These are phyloP conservation scores for Fusarium sp. DNA, from an alignment of 2,329 filamentous ascomycete species.

Conservation along the genomic window DNA sequence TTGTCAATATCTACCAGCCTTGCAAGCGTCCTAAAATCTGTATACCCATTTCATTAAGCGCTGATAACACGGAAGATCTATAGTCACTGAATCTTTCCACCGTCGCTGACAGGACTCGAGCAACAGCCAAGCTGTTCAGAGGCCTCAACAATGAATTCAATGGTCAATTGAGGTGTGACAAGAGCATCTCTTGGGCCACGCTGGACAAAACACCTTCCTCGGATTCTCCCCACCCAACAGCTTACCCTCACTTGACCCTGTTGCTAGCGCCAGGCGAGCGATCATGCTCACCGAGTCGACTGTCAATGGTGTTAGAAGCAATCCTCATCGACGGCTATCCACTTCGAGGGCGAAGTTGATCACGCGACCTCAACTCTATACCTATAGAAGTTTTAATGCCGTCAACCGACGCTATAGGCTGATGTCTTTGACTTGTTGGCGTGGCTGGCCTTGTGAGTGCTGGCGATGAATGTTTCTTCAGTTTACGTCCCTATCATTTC, in stretches of 20 bases:
- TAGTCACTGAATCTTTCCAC: neutral
- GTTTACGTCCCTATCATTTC: no score
- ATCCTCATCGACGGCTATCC: neutral
- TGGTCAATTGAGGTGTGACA: neutral
- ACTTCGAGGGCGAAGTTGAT: neutral
- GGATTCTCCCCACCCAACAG: rapidly evolving
- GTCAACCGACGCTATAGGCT: neutral
- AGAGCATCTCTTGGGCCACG: neutral
- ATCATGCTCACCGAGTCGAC: rapidly evolving
- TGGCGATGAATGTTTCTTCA: no score
- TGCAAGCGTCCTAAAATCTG: rapidly evolving
- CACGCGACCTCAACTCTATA: neutral
- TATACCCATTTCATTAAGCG: neutral
- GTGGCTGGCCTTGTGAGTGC: neutral
- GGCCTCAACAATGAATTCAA: neutral
- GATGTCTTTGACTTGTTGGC: neutral
- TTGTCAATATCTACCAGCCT: neutral
- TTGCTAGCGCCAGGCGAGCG: neutral
- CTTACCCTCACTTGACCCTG: rapidly evolving
- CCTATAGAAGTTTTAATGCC: neutral
- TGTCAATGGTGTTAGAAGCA: neutral
- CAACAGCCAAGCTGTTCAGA: neutral
- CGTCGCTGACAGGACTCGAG: no score
- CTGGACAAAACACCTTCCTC: neutral
- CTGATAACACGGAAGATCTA: rapidly evolving